Conservation (phyloP, 2,329 filamentous ascomycete species). For the Sporothrix luriei region DNA sequence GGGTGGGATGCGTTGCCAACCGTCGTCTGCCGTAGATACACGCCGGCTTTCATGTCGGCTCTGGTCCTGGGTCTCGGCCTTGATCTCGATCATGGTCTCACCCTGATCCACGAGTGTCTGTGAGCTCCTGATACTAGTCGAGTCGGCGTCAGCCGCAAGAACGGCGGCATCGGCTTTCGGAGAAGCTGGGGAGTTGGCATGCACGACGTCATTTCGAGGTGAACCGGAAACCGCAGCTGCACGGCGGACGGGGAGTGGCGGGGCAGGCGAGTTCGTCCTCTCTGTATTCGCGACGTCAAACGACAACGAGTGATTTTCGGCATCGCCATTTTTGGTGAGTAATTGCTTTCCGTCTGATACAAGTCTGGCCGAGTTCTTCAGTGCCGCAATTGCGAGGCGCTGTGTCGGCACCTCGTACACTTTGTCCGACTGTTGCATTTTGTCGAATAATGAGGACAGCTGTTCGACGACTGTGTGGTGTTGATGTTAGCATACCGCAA, state of each 20-base stretch:
- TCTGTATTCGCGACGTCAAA: slow-evolving; percentile 1
- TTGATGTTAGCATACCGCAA: background rate
- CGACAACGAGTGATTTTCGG: slow-evolving; percentile 29
- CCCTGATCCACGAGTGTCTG: slow-evolving; percentile 54
- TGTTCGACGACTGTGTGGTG: slow-evolving; percentile 67
- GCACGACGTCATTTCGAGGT: slow-evolving; percentile 30
- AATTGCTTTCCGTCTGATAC: slow-evolving; percentile 35
- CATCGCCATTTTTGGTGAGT: background rate
- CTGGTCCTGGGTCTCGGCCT: background rate
- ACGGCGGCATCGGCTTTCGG: slow-evolving; percentile 33
- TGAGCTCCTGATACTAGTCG: slow-evolving; percentile 54
- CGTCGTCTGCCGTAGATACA: slow-evolving; percentile 41
- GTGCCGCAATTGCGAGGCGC: slow-evolving; percentile 76
- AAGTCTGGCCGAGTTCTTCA: slow-evolving; percentile 50
- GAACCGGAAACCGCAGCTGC: slow-evolving; percentile 43
- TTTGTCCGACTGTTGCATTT: slow-evolving; percentile 66
- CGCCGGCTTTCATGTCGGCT: background rate
- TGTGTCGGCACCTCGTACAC: slow-evolving; percentile 70
- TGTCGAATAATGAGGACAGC: slow-evolving; percentile 68
- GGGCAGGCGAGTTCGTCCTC: slow-evolving; percentile 38
- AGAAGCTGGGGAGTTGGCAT: background rate
- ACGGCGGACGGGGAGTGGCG: slow-evolving; percentile 55
- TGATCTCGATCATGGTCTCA: too few relatives aligned
- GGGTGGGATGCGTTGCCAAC: slow-evolving; percentile 41
- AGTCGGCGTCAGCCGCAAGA: slow-evolving; percentile 41